Base-by-base conservation (phyloP, 257 asterid genomes). In the Agastache rugosa region DNA sequence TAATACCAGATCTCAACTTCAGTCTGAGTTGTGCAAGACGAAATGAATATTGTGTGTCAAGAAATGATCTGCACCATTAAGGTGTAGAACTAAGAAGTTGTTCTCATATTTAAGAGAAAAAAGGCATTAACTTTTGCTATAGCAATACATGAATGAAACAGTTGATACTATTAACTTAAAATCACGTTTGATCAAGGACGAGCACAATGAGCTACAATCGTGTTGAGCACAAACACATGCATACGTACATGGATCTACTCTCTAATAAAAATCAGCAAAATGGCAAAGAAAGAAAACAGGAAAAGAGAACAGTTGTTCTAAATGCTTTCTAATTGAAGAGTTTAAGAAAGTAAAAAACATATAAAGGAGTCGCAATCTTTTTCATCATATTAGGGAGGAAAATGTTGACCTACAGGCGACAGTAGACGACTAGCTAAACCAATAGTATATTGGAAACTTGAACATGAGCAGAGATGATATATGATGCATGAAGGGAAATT, bases 1-100 rank as follows among this genome's bases (percentile, higher is more conserved):
- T 92, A 74, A 94, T 92, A 76, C 97, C 85, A 64, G 99, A 88
- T 79, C 99, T 88, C 84, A 94, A 82, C 88, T 83, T 92, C 83
- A 94, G 86, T 89, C 92, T 82, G 75, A 94, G 84, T 86, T 83
- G 86, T 83, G 96, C 80, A 72, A 94, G 96, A 74, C 83, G 96
- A 77, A 86, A 90, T 54, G 92, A 77, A 71, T 92, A 92, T 63
- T 94, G 99, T 41, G 99, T 94, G 71, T 94, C 98, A 20, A 94
- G 97, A 84, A 92, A 87, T 60, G 99, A 94, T 86, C 99, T 92
- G 96, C 88, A 79, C 61, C 74, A 82, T 61, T 31, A 19, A 77
- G 70, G 69, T 62, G 60, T 59, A 50, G 56, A 27, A 68, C 44
- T 63, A 56, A 76, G 71, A 76, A 63, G 59, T 42, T 42, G 71